Base-by-base conservation (phyloP, 1,139 yeast genomes). In the Suhomyces atakaporum region DNA sequence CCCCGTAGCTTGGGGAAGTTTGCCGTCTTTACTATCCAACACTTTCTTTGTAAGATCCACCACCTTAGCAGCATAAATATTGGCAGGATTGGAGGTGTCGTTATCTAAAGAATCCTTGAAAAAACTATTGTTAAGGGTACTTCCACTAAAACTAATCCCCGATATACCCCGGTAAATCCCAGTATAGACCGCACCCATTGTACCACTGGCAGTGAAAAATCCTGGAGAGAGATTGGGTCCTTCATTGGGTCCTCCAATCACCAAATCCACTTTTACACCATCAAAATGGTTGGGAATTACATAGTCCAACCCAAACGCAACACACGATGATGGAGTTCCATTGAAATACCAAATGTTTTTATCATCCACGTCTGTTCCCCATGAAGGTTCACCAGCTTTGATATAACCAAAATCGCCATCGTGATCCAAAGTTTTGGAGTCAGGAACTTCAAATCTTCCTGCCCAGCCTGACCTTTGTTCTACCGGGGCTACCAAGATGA, bases 221-320 rank as follows among this genome's bases (percentile, higher is more conserved):
- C 65, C 62, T 11, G 63, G 63, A 20, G 67, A 64, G 35, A 64
- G 46, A 52, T 71, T 71, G 30, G 60, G 56, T 32, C 76, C 77
- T 49, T 71, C 72, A 45, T 71, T 71, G 27, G 71, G 72, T 23
- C 77, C 77, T n/a, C 66, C 55, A 19, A 71, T 63, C 12, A 69
- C 73, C 31, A 71, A 52, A 45, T 71, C 77, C 41, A 68, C 58
- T 7, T 62, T 47, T 20, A 53, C 46, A 44, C 65, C 60, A 26
- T 58, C 45, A 43, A 60, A 66, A 40, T 56, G 51, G 14, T 46
- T 55, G 32, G 74, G 73, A 25, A 68, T 41, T 26, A 69, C 51
- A 44, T 66, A 66, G 35, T 69, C 74, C 31, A 68, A 53, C 10
- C 67, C 73, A 43, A 66, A 63, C 2, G 69, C 58, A 20, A 69